A percentile compares a stretch with the other conserved stretches of the same genome.
Conservation (phyloP, 345 rosid species). For the Psidium guajava region DNA sequence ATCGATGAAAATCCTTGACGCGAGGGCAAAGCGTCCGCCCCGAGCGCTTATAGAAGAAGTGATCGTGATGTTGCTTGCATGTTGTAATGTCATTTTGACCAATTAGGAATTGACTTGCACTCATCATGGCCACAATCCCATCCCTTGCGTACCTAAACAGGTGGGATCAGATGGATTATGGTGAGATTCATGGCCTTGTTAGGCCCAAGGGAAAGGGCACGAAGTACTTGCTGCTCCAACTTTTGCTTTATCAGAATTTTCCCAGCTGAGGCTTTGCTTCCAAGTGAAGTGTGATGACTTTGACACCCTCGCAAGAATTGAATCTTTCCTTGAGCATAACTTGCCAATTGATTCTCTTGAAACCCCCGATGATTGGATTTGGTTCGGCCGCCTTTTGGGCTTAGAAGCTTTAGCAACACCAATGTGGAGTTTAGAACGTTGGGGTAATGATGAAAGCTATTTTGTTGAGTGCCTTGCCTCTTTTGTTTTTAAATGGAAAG, state of each 20-base stretch:
- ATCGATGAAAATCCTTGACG: neutral
- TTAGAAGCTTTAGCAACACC: neutral
- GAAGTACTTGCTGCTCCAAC: neutral
- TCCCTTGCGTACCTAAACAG: neutral
- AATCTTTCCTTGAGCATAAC: neutral
- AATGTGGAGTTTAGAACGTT: neutral
- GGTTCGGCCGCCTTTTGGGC: neutral
- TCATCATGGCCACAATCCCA: neutral
- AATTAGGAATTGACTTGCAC: neutral
- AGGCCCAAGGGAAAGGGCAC: neutral
- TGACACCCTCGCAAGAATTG: neutral
- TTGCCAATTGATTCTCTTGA: neutral
- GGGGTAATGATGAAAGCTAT: neutral
- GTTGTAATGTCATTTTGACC: neutral
- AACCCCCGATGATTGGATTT: neutral
- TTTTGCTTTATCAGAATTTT: neutral
- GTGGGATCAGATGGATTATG: neutral
- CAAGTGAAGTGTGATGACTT: neutral
- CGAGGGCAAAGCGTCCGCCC: neutral
- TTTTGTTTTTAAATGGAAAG: neutral
- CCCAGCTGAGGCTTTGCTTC: neutral
- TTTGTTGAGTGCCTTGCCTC: neutral
- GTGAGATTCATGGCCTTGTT: neutral
- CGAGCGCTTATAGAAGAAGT: neutral
- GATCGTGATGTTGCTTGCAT: neutral